Conservation (phyloP, 495 filamentous ascomycete species). For the Talaromyces proteolyticus region DNA sequence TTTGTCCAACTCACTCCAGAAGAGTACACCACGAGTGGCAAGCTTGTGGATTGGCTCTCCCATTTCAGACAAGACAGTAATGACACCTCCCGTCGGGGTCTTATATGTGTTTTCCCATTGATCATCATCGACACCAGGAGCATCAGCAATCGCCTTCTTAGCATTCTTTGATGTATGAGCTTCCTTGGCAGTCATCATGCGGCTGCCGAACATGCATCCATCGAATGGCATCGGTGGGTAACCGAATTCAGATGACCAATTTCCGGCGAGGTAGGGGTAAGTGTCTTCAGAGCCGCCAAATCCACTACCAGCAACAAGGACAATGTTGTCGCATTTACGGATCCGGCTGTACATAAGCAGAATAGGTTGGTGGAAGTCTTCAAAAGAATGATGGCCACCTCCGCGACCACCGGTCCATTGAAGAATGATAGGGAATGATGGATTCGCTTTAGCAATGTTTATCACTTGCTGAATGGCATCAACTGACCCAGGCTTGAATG, state of each 20-base stretch:
- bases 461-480: conserved; percentile 40
- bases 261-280: conserved; percentile 41
- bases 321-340: conserved; percentile 37
- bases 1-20: conserved; percentile 34
- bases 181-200: conserved; percentile 45
- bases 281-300: conserved; percentile 41
- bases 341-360: conserved; percentile 37
- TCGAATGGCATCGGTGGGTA: conserved; percentile 44
- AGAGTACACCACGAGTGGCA: conserved; percentile 27
- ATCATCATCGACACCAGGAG: conserved; percentile 20
- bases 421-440: conserved; percentile 39
- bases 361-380: conserved; percentile 45
- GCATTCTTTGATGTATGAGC: conserved; percentile 26
- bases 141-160: conserved; percentile 20
- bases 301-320: conserved; percentile 43
- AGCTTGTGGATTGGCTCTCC: conserved; percentile 39
- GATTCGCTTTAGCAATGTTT: conserved; percentile 38
- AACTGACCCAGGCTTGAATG: conserved; percentile 44
- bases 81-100: conserved; percentile 21
- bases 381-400: conserved; percentile 46
- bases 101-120: conserved; percentile 27
- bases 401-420: conserved; percentile 49
- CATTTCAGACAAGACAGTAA: conserved; percentile 37
- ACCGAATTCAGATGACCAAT: conserved; percentile 33
- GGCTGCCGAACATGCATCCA: conserved; percentile 38